phyloP scores from a whole-genome alignment of 441 rosid species.

The Monsonia emarginata region DNA sequence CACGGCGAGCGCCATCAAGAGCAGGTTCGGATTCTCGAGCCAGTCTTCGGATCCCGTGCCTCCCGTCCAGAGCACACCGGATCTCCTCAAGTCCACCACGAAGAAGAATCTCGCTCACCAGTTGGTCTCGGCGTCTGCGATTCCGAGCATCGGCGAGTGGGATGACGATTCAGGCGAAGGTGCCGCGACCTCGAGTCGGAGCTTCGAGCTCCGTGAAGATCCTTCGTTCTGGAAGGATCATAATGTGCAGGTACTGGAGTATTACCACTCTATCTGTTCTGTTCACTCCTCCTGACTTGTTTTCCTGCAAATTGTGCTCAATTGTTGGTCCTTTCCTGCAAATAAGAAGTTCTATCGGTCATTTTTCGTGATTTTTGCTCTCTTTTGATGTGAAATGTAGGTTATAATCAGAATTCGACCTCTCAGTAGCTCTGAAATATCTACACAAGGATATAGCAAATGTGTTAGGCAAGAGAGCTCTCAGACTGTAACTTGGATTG shows the following conservation, averaged over 20 bases:
- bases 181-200: conserved; percentile 30
- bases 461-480: conserved; percentile 86
- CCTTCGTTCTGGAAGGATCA: conserved; percentile 93
- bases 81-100: conserved; percentile 32
- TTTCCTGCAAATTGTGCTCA: neutral
- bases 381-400: conserved; percentile 24
- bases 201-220: conserved; percentile 73
- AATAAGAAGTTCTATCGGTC: neutral
- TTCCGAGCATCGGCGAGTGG: conserved; percentile 27
- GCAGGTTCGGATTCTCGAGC: conserved; percentile 72
- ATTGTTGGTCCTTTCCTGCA: neutral
- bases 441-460: conserved; percentile 59
- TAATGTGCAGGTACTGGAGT: conserved; percentile 65
- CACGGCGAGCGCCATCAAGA: conserved; percentile 70
- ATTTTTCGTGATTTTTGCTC: neutral
- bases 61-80: conserved; percentile 36
- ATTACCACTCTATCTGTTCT: neutral
- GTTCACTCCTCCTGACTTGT: neutral
- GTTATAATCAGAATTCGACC: conserved; percentile 89
- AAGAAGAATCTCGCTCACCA: conserved; percentile 30
- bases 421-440: conserved; percentile 67
- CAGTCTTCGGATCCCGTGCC: conserved; percentile 41
- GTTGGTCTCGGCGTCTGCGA: conserved; percentile 23
- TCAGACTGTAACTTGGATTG: conserved; percentile 80
- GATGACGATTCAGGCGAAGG: conserved; percentile 30